phyloP scores from a whole-genome alignment of 2,329 filamentous ascomycete genomes.

The Xylaria sp. region DNA sequence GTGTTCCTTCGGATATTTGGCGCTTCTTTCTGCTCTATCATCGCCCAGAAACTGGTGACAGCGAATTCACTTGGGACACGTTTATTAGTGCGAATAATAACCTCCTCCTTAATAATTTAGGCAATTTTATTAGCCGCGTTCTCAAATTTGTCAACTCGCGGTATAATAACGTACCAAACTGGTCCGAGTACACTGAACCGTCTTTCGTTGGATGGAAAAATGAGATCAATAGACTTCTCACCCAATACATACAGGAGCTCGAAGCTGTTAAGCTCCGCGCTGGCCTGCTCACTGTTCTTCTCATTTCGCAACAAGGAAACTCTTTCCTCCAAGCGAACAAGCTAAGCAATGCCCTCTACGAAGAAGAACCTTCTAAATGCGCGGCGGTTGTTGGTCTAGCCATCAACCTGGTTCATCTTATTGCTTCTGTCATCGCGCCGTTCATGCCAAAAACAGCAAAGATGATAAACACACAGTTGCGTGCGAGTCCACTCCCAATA shows the following conservation, averaged over 20 bases:
- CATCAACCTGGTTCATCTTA: constrained; percentile 33
- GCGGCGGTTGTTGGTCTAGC: constrained; percentile 32
- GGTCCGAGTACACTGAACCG: constrained; percentile 24
- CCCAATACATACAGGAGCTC: constrained; percentile 32
- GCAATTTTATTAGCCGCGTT: constrained; percentile 32
- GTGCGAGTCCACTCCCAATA: constrained; percentile 28
- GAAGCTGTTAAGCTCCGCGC: constrained; percentile 31
- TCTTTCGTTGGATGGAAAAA: constrained; percentile 27
- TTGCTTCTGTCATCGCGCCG: constrained; percentile 29
- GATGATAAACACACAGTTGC: constrained; percentile 29
- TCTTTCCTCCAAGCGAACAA: constrained; percentile 31
- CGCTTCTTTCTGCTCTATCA: constrained; percentile 31
- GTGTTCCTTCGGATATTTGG: constrained; percentile 32
- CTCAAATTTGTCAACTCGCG: constrained; percentile 31
- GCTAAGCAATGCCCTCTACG: constrained; percentile 24
- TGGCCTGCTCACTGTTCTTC: constrained; percentile 28
- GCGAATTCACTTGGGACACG: constrained; percentile 32
- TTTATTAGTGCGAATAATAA: constrained; percentile 33
- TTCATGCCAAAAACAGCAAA: constrained; percentile 33
- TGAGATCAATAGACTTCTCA: constrained; percentile 27
- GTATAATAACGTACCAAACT: constrained; percentile 30
- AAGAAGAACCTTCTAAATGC: constrained; percentile 30
- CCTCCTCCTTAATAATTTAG: constrained; percentile 30
- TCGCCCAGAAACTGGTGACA: constrained; percentile 30
- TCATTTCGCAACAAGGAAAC: constrained; percentile 31